phyloP scores from a whole-genome alignment of 257 asterid species.

The Knoxia roxburghii region DNA sequence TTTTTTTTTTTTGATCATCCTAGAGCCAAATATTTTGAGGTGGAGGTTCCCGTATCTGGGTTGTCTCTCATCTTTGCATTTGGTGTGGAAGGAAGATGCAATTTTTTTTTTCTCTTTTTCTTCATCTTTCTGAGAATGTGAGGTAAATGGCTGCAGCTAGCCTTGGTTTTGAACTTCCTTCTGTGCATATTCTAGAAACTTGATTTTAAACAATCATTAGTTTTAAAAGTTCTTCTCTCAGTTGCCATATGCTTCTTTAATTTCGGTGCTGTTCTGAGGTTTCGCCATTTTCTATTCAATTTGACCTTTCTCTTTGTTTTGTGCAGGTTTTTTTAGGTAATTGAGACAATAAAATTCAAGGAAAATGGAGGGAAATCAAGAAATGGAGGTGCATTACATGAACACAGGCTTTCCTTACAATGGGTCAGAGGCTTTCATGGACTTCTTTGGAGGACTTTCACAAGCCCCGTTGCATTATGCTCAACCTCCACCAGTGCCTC shows the following conservation, averaged over 20 bases:
- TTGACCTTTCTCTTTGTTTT: background rate
- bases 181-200: background rate
- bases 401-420: conserved; percentile 51
- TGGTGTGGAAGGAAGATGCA: background rate
- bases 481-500: conserved; percentile 40
- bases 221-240: background rate
- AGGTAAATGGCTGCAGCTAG: background rate
- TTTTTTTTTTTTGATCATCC: too few relatives aligned
- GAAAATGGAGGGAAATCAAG: conserved; percentile 55
- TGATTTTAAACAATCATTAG: background rate
- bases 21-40: background rate
- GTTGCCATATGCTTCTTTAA: background rate
- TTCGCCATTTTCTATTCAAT: background rate
- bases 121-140: background rate
- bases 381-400: conserved; percentile 47
- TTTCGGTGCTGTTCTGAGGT: background rate
- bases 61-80: background rate
- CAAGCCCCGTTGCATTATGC: conserved; percentile 46
- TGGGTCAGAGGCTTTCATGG: conserved; percentile 42
- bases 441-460: conserved; percentile 44
- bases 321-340: conserved; percentile 14
- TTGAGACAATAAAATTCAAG: conserved; percentile 4
- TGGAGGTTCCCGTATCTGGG: background rate
- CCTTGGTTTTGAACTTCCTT: background rate
- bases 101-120: background rate